Evolutionary conservation across 495 filamentous ascomycete genomes (phyloP), one percentile per base, ranked within the genome.

Genomic region (Eremomyces bilateralis): DNA sequence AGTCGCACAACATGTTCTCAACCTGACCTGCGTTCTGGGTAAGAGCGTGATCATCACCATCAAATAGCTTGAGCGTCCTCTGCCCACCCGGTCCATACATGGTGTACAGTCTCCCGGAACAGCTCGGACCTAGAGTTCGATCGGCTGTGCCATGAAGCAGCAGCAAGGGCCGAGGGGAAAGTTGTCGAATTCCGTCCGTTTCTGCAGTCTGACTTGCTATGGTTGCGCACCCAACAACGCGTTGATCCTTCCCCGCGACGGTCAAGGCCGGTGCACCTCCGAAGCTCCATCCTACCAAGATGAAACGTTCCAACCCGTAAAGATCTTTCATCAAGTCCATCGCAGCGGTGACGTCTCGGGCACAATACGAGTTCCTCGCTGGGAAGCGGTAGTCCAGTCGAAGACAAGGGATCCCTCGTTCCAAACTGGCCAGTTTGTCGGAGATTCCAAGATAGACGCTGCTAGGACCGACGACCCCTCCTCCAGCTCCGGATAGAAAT

Each of bases 261-360:
- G 51, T 49, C 31, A 57, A 58, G 15, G 53, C 58, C 0, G 53
- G 52, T 24, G 55, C 53, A 20, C 57, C 49, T 15, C 60, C 57
- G 31, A 62, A 63, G 8, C 52, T 59, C 58, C 60, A 63, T 15
- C 60, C 59, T 1, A 60, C 48, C 2, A 63, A 31, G 17, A 60
- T 51, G 41, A 59, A 62, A 19, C 45, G 44, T n/a, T 35, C 39
- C 0, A 55, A 38, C 4, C 35, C 38, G 37, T 54, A 57, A n/a
- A 42, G 15, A 12, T 48, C 44, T 16, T 47, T 33, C 8, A 63
- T 48, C 31, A 55, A 54, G 19, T 52, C 39, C 52, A 62, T 53
- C n/a, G 43, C 41, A 1, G 59, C 53, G 17, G 35, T 20, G 0
- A 57, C 46, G 36, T 64, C 61, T 2, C 39, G n/a, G 8, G 47